phyloP scores from a whole-genome alignment of 2,329 filamentous ascomycete genomes.

The Penicillium sclerotigenum region DNA sequence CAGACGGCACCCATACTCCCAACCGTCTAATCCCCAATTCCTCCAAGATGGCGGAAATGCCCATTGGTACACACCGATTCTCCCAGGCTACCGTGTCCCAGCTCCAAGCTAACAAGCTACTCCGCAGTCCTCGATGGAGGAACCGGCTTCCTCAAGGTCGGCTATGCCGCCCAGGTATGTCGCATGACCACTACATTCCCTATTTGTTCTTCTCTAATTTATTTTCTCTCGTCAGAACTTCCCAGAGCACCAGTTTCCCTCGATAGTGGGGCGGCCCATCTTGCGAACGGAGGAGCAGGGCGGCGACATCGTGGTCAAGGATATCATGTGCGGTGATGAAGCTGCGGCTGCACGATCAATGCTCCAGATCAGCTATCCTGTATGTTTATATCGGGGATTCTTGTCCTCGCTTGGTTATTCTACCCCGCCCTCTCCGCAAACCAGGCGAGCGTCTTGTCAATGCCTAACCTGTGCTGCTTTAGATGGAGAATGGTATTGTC shows the following conservation, averaged over 20 bases:
- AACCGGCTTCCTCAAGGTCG: constrained; percentile 99
- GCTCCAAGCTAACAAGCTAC: constrained; percentile 31
- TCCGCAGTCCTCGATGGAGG: constrained; percentile 92
- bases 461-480: constrained; percentile 19
- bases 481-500: constrained; percentile 99
- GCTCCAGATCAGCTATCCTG: constrained; percentile 96
- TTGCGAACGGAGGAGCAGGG: constrained; percentile 90
- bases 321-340: constrained; percentile 99
- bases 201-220: constrained; percentile 6
- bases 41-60: constrained; percentile 47
- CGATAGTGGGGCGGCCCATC: constrained; percentile 96
- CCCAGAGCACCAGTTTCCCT: constrained; percentile 96
- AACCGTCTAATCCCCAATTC: constrained; percentile 7
- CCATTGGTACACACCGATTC: constrained; percentile 44
- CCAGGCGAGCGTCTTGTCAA: constrained; percentile 24
- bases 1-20: background rate
- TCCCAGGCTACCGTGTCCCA: constrained; percentile 23
- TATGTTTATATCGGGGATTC: constrained; percentile 41
- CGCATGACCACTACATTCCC: background rate
- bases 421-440: constrained; percentile 21
- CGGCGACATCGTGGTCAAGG: constrained; percentile 75
- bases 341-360: constrained; percentile 92
- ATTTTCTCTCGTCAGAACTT: constrained; percentile 68
- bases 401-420: constrained; percentile 7
- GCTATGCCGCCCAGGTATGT: constrained; percentile 83